These are phyloP conservation scores for Ustilago xerochloae DNA, from an alignment of 1,284 basidiomycete genomes.

Conservation along the genomic window DNA sequence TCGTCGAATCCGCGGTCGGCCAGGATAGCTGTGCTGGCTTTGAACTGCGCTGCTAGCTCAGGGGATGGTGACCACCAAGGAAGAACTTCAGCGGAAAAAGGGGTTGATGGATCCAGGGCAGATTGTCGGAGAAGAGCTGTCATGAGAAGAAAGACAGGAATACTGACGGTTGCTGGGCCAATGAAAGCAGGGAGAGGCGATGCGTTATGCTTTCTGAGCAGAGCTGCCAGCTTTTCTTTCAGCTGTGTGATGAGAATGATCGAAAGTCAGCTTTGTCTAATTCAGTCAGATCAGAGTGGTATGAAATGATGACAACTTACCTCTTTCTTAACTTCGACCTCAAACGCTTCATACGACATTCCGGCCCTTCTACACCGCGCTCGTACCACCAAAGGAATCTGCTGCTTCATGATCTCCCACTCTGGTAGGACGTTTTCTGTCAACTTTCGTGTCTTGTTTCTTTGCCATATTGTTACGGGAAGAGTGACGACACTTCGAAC, in stretches of 20 bases:
- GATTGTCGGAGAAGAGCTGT: slow-evolving; percentile 57
- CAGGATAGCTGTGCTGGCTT: slow-evolving; percentile 50
- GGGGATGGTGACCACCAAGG: slow-evolving; percentile 64
- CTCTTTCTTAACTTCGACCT: slow-evolving; percentile 66
- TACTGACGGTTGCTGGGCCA: slow-evolving; percentile 53
- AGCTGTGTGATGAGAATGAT: slow-evolving; percentile 14
- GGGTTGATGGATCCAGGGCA: slow-evolving; percentile 40
- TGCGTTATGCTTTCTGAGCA: slow-evolving; percentile 54
- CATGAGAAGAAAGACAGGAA: slow-evolving; percentile 61
- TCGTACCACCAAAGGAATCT: slow-evolving; percentile 69
- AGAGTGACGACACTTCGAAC: slow-evolving; percentile 77
- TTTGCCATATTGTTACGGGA: slow-evolving; percentile 83
- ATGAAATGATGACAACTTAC: too few species aligned
- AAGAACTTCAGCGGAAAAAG: slow-evolving; percentile 51
- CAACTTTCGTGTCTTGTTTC: slow-evolving; percentile 75
- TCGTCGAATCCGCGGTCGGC: slow-evolving; percentile 60
- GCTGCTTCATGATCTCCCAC: slow-evolving; percentile 73
- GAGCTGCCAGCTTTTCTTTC: slow-evolving; percentile 43
- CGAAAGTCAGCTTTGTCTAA: too few species aligned
- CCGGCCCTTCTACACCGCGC: slow-evolving; percentile 73
- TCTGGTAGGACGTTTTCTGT: slow-evolving; percentile 78
- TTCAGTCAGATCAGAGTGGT: too few species aligned
- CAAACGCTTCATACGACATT: slow-evolving; percentile 73
- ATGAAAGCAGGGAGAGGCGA: slow-evolving; percentile 55
- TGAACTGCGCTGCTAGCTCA: slow-evolving; percentile 52